Evolutionary conservation across 139 green algal species (phyloP), one percentile per base, ranked within the genome.

Genomic region (Choricystis sp.): DNA sequence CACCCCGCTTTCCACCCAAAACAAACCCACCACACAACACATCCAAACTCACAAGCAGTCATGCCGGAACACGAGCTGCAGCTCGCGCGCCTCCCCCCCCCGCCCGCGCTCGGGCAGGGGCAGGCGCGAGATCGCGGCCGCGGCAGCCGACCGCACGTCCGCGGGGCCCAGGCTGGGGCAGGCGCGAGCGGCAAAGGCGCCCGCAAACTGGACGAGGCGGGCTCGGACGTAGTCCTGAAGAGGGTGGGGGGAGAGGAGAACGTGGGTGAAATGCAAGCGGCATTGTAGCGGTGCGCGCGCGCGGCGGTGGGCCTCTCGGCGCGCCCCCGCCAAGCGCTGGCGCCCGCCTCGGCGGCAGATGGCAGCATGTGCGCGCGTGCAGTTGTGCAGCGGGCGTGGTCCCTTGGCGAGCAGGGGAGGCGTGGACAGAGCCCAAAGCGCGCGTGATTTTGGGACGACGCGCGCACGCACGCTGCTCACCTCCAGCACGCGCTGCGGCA

Each of bases 31-130:
- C 40, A 52, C 56, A 9, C 56, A 14, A 9, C 4, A 9, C 9
- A 9, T 26, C 56, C 24, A 60, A 60, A 30, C 85, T 79, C 56
- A 91, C 84, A 88, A 57, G 74, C 87, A 95, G 64, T 95, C 87
- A 64, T 95, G 87, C 0, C 87, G 72, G 62, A 94, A 95, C 0
- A 95, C 87, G 5, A 95, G 73, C 70, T 95, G 87, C 29, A 94
- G 73, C 30, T 92, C 77, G 26, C 78, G 74, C 29, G 72, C 65
- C 69, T 86, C 85, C 24, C 83, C 62, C 9, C 82, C 63, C 0
- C 74, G 70, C 1, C 64, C 67, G 60, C 85, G 79, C n/a, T 86
- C 81, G 3, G 81, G 77, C 1, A 67, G 64, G 1, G 85, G 83
- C 49, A 94, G 64, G 25, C 69, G 60, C 2, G 66, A 52, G 14